phyloP scores from a whole-genome alignment of 2,329 filamentous ascomycete genomes.

The Colletotrichum somersetense region DNA sequence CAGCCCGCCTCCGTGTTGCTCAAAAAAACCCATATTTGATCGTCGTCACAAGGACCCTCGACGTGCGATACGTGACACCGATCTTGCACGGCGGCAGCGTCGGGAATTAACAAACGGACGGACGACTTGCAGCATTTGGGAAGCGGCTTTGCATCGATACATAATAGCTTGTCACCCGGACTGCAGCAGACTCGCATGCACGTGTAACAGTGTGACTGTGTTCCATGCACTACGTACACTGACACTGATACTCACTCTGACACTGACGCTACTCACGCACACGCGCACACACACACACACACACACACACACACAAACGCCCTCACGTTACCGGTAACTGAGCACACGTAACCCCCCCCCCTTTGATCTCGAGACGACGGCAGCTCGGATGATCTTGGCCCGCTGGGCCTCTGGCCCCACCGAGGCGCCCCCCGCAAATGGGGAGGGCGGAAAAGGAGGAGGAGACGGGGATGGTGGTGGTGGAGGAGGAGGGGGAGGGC shows the following conservation, averaged over 20 bases:
- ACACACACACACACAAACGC: no score
- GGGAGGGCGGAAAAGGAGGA: conserved; percentile 24
- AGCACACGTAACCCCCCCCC: background rate
- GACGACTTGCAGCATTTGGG: background rate
- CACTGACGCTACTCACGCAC: background rate
- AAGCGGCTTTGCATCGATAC: background rate
- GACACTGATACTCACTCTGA: background rate
- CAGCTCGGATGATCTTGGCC: conserved; percentile 43
- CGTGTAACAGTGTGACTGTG: conserved; percentile 8
- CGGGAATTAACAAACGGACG: background rate
- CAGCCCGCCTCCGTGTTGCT: background rate
- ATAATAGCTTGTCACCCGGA: background rate
- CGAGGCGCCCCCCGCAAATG: conserved; percentile 39
- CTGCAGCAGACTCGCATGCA: conserved; percentile 17
- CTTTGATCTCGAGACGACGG: conserved; percentile 28
- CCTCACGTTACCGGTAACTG: background rate
- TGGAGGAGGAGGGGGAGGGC: conserved; percentile 6
- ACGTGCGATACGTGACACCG: background rate
- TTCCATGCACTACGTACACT: background rate
- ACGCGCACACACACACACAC: background rate
- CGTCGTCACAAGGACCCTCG: background rate
- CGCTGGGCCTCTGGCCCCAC: conserved; percentile 43
- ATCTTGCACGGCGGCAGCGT: no score
- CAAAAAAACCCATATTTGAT: no score
- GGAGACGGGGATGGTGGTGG: conserved; percentile 18